Evolutionary conservation across 352 stramenopile species (phyloP).

Genomic region (Pythium myriotylum): DNA sequence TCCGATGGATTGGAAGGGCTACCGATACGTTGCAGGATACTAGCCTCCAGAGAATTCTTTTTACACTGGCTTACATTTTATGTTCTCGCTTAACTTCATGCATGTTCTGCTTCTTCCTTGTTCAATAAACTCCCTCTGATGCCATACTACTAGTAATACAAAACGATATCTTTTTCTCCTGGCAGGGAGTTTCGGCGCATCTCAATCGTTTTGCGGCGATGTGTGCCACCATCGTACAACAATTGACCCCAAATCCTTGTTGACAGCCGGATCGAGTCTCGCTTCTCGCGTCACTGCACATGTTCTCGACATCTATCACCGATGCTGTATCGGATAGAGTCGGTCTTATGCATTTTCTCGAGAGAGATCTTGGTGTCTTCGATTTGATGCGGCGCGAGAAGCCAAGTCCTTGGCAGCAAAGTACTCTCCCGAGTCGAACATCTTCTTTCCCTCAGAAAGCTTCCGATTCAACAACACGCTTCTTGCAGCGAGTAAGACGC

Average conservation of each 20-base stretch:
- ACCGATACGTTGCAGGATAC: slow-evolving; percentile 86
- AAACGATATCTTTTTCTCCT: slow-evolving; percentile 1
- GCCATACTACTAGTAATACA: background rate
- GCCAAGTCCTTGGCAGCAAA: slow-evolving; percentile 42
- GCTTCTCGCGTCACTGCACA: no score
- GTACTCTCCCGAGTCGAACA: slow-evolving; percentile 80
- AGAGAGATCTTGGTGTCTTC: slow-evolving; percentile 1
- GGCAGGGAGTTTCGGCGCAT: no score
- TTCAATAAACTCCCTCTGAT: background rate
- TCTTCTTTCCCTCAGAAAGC: slow-evolving; percentile 60
- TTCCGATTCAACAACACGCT: slow-evolving; percentile 73
- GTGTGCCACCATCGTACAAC: no score
- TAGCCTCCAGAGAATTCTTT: slow-evolving; percentile 22
- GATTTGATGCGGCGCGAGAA: slow-evolving; percentile 30
- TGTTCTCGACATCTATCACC: no score
- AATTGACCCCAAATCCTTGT: no score
- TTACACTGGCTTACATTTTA: background rate
- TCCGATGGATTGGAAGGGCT: slow-evolving; percentile 92
- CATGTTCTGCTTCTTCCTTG: background rate
- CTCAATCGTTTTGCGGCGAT: no score
- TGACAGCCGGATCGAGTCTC: no score
- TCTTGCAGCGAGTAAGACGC: slow-evolving; percentile 39
- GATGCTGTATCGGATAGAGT: no score
- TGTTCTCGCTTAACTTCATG: slow-evolving; percentile 19
- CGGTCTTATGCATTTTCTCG: no score